Evolutionary conservation across 1,284 basidiomycete species (phyloP).

Genomic region (Fomitopsis betulina): DNA sequence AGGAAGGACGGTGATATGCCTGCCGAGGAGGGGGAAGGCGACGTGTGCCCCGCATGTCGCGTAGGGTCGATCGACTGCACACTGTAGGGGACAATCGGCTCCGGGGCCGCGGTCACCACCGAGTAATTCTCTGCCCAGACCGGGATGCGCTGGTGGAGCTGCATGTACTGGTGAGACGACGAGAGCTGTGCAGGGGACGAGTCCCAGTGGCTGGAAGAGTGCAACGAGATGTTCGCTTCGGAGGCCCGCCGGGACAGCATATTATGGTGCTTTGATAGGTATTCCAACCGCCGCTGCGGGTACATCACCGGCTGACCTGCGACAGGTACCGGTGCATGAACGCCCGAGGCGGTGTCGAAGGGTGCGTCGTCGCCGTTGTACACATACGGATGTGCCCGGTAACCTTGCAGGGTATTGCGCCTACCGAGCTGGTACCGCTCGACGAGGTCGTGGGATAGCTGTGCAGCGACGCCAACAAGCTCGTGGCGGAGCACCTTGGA

Average conservation of each 20-base stretch:
- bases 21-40: neutral
- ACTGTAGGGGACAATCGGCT: neutral
- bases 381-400: neutral
- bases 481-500: constrained; percentile 61
- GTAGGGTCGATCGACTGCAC: neutral
- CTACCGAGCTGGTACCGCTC: constrained; percentile 40
- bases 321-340: neutral
- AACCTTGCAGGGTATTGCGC: constrained; percentile 24
- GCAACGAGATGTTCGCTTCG: neutral
- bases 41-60: neutral
- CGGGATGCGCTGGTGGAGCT: neutral
- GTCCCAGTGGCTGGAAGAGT: neutral
- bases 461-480: constrained; percentile 58
- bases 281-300: neutral
- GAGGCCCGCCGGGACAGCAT: neutral
- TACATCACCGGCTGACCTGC: neutral
- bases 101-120: neutral
- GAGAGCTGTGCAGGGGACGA: neutral
- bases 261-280: neutral
- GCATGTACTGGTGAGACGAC: neutral
- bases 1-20: neutral
- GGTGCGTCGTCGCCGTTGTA: neutral
- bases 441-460: constrained; percentile 52
- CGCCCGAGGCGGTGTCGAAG: neutral
- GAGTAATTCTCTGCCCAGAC: neutral